phyloP scores from a whole-genome alignment of 257 asterid genomes.

The Pogostemon cablin region DNA sequence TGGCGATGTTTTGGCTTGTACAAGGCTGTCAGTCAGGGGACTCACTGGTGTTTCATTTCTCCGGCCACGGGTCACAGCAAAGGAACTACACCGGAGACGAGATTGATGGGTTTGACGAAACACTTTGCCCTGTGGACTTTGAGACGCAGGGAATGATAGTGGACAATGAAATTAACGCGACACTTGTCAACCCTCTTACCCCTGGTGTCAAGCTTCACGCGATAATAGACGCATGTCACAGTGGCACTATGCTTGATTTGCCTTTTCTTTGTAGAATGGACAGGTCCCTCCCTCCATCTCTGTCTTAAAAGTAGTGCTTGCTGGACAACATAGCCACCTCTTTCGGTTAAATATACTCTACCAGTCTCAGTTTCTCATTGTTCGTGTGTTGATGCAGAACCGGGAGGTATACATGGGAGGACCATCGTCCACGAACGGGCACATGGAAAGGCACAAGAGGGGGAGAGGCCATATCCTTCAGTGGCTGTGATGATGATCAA shows the following conservation, averaged over 20 bases:
- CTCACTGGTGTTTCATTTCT: constrained; percentile 87
- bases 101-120: constrained; percentile 93
- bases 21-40: constrained; percentile 93
- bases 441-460: constrained; percentile 96
- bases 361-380: neutral
- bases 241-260: constrained; percentile 90
- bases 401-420: constrained; percentile 87
- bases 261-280: constrained; percentile 92
- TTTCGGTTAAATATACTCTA: neutral
- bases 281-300: constrained; percentile 50
- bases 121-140: constrained; percentile 81
- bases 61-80: constrained; percentile 94
- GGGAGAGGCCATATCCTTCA: constrained; percentile 93
- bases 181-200: constrained; percentile 83
- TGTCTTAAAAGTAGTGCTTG: neutral
- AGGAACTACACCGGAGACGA: constrained; percentile 86
- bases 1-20: constrained; percentile 92
- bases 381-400: constrained; percentile 46
- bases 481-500: constrained; percentile 96
- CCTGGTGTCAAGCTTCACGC: constrained; percentile 92
- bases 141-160: constrained; percentile 82
- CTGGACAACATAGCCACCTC: neutral
- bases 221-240: constrained; percentile 91
- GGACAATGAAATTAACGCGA: constrained; percentile 79
- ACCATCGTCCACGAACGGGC: constrained; percentile 93